Conservation (phyloP, 1,284 basidiomycete species). For the Ceratobasidium sp. region DNA sequence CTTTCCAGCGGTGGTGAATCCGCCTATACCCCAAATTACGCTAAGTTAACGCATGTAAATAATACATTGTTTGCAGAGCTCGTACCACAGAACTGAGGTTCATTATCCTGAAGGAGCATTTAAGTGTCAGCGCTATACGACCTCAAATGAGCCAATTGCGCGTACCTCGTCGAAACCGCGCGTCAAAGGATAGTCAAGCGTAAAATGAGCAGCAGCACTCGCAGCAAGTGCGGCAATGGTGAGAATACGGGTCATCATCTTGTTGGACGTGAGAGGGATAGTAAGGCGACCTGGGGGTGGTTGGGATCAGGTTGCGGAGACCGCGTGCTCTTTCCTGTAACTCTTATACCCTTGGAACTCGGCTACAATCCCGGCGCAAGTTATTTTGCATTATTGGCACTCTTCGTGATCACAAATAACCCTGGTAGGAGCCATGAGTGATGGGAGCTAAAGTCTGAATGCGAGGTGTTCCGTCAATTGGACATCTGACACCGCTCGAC, state of each 20-base stretch:
- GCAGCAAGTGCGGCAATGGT: conserved; percentile 29
- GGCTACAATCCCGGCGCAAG: conserved; percentile 14
- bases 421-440: conserved; percentile 12
- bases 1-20: conserved; percentile 61
- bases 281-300: neutral
- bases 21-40: conserved; percentile 59
- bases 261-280: conserved; percentile 7
- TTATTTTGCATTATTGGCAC: conserved; percentile 11
- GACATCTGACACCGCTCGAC: conserved; percentile 36
- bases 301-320: conserved; percentile 25
- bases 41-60: conserved; percentile 17
- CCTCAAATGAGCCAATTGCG: conserved; percentile 12
- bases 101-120: conserved; percentile 59
- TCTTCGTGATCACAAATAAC: conserved; percentile 2
- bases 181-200: conserved; percentile 58
- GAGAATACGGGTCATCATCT: conserved; percentile 33
- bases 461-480: neutral
- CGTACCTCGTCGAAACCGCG: conserved; percentile 53
- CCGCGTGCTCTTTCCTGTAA: neutral
- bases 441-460: conserved; percentile 16
- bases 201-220: conserved; percentile 59
- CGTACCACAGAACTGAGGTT: conserved; percentile 71
- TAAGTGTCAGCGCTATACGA: neutral
- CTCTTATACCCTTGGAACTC: conserved; percentile 38
- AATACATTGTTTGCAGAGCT: conserved; percentile 23